Percentiles rank a stretch among this genome's conserved stretches.
Conservation (phyloP, 805 yeast genomes). For the Kluyveromyces dobzhanskii region DNA sequence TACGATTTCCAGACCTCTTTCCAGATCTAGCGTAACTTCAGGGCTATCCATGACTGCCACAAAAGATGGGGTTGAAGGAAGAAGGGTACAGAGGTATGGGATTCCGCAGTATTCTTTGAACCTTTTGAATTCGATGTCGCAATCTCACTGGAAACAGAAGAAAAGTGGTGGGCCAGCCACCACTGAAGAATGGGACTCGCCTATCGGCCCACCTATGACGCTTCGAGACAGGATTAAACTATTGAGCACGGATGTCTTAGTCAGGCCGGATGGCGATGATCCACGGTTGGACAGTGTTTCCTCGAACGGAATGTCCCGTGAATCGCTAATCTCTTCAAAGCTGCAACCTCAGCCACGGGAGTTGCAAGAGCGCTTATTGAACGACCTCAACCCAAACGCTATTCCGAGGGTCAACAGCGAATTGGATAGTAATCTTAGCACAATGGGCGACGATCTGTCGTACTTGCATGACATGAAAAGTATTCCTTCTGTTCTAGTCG, state of each 20-base stretch:
- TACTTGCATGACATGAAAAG: conserved; percentile 10
- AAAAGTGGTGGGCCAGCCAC: conserved; percentile 1
- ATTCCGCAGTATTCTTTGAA: conserved; percentile 34
- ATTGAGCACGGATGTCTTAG: conserved; percentile 27
- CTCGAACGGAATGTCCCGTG: not conserved
- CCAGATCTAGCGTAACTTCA: conserved; percentile 55
- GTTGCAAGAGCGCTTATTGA: conserved; percentile 2
- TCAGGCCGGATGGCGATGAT: not conserved
- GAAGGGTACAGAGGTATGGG: conserved; percentile 39
- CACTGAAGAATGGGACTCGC: conserved; percentile 11
- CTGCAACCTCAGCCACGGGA: not conserved
- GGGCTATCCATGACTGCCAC: conserved; percentile 68
- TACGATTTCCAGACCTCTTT: conserved; percentile 45
- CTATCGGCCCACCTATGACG: conserved; percentile 35
- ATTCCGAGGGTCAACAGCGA: conserved; percentile 10
- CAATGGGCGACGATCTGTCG: conserved; percentile 25
- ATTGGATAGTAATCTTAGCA: conserved; percentile 22
- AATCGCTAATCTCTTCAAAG: not conserved
- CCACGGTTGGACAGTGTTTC: not conserved
- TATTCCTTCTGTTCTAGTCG: conserved; percentile 12
- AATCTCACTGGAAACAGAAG: conserved; percentile 10
- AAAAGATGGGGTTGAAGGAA: conserved; percentile 67
- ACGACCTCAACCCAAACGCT: not conserved
- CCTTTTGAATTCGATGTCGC: conserved; percentile 30
- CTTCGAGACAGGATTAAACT: conserved; percentile 37